Conservation (phyloP, 2,329 filamentous ascomycete genomes). For the Alternaria atra region DNA sequence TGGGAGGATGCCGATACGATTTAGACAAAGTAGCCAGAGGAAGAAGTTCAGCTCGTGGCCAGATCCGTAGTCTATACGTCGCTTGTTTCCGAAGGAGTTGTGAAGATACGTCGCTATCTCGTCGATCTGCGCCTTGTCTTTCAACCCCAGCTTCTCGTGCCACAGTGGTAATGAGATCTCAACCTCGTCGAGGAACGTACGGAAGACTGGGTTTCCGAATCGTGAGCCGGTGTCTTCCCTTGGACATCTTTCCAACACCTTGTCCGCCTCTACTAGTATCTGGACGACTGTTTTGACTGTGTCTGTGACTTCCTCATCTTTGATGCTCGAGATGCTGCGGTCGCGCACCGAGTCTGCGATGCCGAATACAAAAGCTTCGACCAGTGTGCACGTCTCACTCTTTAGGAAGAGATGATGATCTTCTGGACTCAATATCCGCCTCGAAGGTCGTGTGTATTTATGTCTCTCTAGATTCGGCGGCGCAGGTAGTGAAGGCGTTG, state of each 20-base stretch:
- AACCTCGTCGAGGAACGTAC: conserved; percentile 77
- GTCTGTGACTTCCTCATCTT: conserved; percentile 67
- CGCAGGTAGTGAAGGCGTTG: conserved; percentile 76
- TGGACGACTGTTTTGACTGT: conserved; percentile 70
- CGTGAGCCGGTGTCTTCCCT: conserved; percentile 88
- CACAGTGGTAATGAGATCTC: conserved; percentile 60
- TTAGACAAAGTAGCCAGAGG: conserved; percentile 94
- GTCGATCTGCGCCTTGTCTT: conserved; percentile 62
- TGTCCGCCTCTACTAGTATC: conserved; percentile 75
- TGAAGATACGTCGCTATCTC: conserved; percentile 83
- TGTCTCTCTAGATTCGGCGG: conserved; percentile 70
- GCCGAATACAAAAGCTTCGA: conserved; percentile 85
- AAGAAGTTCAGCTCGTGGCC: conserved; percentile 98
- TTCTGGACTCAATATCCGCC: conserved; percentile 80
- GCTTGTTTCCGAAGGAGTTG: conserved; percentile 85
- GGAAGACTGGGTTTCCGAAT: conserved; percentile 94
- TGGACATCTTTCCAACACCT: conserved; percentile 73
- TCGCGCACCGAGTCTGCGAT: conserved; percentile 83
- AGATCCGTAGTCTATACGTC: conserved; percentile 89
- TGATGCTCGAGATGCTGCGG: conserved; percentile 69
- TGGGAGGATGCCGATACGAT: conserved; percentile 75
- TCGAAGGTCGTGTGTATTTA: conserved; percentile 71
- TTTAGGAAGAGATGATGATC: conserved; percentile 85
- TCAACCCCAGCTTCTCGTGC: conserved; percentile 70
- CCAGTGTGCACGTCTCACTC: conserved; percentile 77